Evolutionary conservation across 352 stramenopile genomes (phyloP), one percentile per base, ranked within the genome.

Genomic region (Phytophthora chlamydospora): DNA sequence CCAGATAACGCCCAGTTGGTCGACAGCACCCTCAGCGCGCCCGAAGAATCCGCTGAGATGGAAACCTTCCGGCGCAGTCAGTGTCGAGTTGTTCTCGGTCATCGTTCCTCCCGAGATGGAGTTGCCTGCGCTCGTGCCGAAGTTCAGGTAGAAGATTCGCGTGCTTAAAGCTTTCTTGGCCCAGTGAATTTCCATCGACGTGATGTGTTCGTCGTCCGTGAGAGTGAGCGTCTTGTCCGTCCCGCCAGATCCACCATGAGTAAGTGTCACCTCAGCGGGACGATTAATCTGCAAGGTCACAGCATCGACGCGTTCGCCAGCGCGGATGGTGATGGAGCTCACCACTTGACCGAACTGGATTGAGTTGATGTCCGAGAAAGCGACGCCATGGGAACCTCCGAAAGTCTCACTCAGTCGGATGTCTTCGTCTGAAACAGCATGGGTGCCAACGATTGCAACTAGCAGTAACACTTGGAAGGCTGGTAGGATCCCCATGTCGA

Each of bases 281-380:
- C 17, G 24, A 45, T 52, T 12, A 29, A 68, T 21, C 16, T 58
- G 32, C 17, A 63, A 21, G 1, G 33, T 50, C 19, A 63, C 38
- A 14, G 38, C 36, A 16, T 68, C 45, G 1, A 64, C 54, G 4
- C 46, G 61, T 4, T 64, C 34, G 9, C 41, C 61, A 10, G 33
- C 16, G 24, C 46, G 45, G 14, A 68, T 64, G 0, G 40, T 64
- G 47, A 68, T 39, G 38, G 60, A 47, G 27, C 24, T 63, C 10
- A 21, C 17, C 16, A 31, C 34, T 44, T 68, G 53, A 2, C 19
- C 45, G n/a, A 59, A 57, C 27, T 39, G 16, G 6, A 49, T 12
- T 0, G 39, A 63, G 14, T 53, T 44, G 19, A 59, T 55, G 32
- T 69, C 61, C 17, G 61, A 65, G 41, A 69, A 69, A 14, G 45